These are phyloP conservation scores for Euphorbia peplus DNA, from an alignment of 345 rosid species.

Conservation along the genomic window DNA sequence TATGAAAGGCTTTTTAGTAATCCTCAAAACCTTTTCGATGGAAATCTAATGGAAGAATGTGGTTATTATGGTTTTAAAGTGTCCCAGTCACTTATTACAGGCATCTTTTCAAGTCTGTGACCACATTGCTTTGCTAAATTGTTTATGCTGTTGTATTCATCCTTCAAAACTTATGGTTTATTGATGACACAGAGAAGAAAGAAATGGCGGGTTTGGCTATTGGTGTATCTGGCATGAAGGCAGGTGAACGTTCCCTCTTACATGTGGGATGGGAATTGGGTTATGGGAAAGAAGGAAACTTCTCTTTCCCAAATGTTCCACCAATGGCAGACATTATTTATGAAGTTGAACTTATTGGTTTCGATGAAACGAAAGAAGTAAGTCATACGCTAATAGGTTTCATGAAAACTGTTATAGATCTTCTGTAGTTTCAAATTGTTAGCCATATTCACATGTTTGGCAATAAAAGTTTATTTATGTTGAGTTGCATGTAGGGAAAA, in stretches of 20 bases:
- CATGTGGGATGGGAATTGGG: constrained; percentile 89
- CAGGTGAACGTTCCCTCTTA: constrained; percentile 81
- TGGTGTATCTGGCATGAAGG: constrained; percentile 82
- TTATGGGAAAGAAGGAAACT: constrained; percentile 92
- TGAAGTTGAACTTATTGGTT: constrained; percentile 94
- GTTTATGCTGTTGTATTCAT: constrained; percentile 5
- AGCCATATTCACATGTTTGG: constrained; percentile 1
- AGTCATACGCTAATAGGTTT: constrained; percentile 25
- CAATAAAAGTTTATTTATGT: neutral
- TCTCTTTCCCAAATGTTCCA: constrained; percentile 94
- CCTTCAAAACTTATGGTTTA: constrained; percentile 5
- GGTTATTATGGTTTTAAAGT: neutral
- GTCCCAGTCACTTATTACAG: neutral
- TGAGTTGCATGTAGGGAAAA: constrained; percentile 57
- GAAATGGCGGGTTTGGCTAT: constrained; percentile 87
- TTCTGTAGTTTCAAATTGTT: constrained; percentile 4
- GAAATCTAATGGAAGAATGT: neutral
- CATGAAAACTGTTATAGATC: neutral
- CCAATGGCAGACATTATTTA: constrained; percentile 84
- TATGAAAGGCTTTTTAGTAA: neutral
- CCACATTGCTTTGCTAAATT: neutral
- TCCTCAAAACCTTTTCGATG: neutral
- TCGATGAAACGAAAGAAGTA: constrained; percentile 90
- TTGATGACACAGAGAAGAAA: constrained; percentile 63
- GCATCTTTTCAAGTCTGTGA: neutral